Evolutionary conservation across 805 yeast genomes (phyloP), one percentile per base, ranked within the genome.

Genomic region (Ogataea thermomethanolica): DNA sequence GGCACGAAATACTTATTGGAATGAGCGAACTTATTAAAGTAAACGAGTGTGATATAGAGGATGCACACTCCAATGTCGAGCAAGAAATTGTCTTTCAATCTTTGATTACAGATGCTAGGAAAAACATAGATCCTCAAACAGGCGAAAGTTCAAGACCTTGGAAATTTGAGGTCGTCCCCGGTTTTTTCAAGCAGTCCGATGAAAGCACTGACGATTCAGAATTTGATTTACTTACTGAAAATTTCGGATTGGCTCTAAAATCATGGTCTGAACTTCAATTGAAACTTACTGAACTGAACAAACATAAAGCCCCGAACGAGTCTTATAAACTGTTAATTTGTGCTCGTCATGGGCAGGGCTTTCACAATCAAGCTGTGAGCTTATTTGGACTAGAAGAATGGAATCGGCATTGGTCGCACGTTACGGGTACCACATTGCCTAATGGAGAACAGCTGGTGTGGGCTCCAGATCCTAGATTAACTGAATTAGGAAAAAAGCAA

Each of bases 301-400:
- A 23, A 8, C 6, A n/a, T 4, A 74, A 74, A 45, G 37, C 40
- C 2, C 31, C 48, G 1, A 67, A 71, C 44, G 79, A 63, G 29
- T 43, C 46, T 25, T 76, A 66, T 56, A 79, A 78, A 50, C 50
- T 79, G 33, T 43, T 79, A 3, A 70, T 76, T 34, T 65, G 76
- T 39, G 81, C 82, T 8, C 68, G 88, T 54, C 88, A 81, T 50
- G 88, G 87, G 5, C 84, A 81, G 56, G 88, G 87, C 0, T 74
- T 61, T 53, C 89, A 81, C 47, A 81, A 81, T 50, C 65, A 67
- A 32, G 71, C 76, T 3, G 76, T 79, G 11, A 62, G 61, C 15
- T 69, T 73, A 43, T 79, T 78, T 50, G 86, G 86, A 8, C 40
- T 66, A 13, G 67, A 69, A 2, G 74, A 60, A n/a, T 81, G 87